These are phyloP conservation scores for Fusarium sp. DNA, from an alignment of 2,329 filamentous ascomycete species.

Conservation along the genomic window DNA sequence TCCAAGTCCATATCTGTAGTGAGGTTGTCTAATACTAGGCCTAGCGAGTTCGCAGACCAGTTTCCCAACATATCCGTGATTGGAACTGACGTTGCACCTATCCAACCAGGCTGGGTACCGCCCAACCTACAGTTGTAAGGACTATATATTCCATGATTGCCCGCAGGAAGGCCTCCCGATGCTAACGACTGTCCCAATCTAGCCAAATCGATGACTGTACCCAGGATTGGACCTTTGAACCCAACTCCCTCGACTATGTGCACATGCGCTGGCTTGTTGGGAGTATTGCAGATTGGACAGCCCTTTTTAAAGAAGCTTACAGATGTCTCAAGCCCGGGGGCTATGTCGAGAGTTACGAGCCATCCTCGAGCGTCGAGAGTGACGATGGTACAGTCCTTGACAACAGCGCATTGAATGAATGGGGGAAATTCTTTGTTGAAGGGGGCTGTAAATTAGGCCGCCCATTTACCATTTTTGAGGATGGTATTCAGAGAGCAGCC, in stretches of 20 bases:
- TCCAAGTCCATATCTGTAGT: accelerated
- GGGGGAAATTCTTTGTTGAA: slow-evolving; percentile 18
- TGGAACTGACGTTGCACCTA: slow-evolving; percentile 5
- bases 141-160: accelerated
- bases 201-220: slow-evolving; percentile 21
- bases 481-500: not conserved
- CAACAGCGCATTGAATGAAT: not conserved
- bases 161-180: accelerated
- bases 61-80: not conserved
- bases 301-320: not conserved
- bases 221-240: not conserved
- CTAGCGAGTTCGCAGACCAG: slow-evolving; percentile 7
- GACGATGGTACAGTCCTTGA: not conserved
- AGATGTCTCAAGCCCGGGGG: slow-evolving; percentile 4
- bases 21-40: accelerated
- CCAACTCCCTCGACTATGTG: not conserved
- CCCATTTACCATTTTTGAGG: not conserved
- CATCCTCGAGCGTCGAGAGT: not conserved
- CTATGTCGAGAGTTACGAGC: slow-evolving; percentile 18
- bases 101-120: slow-evolving; percentile 12
- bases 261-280: slow-evolving; percentile 17
- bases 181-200: accelerated
- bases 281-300: not conserved
- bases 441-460: slow-evolving; percentile 6
- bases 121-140: slow-evolving; percentile 9